Base-by-base conservation (phyloP, 164 flowering plant genomes). In the Magnolia kwangsiensis region DNA sequence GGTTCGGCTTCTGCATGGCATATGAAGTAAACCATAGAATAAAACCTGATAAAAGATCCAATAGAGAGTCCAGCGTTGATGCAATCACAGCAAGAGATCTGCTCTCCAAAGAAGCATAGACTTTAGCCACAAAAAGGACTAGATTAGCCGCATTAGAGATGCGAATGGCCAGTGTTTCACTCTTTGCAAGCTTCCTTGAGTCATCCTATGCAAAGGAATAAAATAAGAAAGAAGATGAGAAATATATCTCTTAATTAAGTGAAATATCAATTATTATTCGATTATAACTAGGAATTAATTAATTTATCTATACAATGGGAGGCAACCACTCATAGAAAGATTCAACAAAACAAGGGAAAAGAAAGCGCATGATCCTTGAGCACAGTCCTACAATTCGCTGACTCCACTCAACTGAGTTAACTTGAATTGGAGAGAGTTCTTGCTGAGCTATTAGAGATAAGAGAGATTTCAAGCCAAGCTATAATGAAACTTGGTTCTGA, bases 71-170 rank as follows among this genome's bases (percentile, higher is more conserved):
- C 80, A 93, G 71, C 3, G 98, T 93, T 13, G 98, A 93, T 2
- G 98, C 96, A 63, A 93, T 90, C 14, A 92, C 96, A 8, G 98
- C 98, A 83, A 93, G 67, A 3, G 98, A 93, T 81, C 86, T 87
- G 84, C 96, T 93, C 84, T 84, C 88, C 7, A 86, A 0, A 2
- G 98, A 92, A 50, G 98, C 98, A 78, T 82, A 92, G 19, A 93
- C 88, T 79, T 93, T 93, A 18, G 95, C 98, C 0, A 72, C 58
- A 72, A 93, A 90, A 67, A 93, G 93, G 63, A 93, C 77, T 69
- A 92, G 2, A 58, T 93, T 93, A 0, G 91, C 91, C 1, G 79
- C 51, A 67, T 92, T 93, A 2, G 97, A 94, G 24, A 74, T 27
- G 58, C 85, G 78, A 31, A 92, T 78, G 10, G 98, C 98, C 63